Percentiles rank a stretch among this genome's conserved stretches.
phyloP scores from a whole-genome alignment of 192 early-diverging fungal genomes.

The Podila horticola region DNA sequence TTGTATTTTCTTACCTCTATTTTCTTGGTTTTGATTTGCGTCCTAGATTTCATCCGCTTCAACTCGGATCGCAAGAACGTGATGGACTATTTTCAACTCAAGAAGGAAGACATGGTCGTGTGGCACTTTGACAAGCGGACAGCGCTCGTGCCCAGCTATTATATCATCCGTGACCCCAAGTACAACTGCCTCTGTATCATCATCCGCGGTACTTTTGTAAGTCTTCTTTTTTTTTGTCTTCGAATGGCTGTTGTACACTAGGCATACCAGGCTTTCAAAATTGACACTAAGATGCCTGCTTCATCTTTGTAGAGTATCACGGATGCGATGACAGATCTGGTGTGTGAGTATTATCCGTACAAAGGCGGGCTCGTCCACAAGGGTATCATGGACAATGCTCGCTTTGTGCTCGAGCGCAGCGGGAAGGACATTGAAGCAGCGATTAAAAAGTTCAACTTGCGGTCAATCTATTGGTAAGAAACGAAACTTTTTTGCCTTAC shows the following conservation, averaged over 20 bases:
- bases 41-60: constrained; percentile 51
- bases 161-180: constrained; percentile 52
- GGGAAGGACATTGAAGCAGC: constrained; percentile 48
- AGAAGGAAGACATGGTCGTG: constrained; percentile 54
- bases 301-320: constrained; percentile 42
- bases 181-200: constrained; percentile 51
- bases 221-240: not conserved
- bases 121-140: constrained; percentile 55
- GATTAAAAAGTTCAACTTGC: constrained; percentile 46
- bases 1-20: too few species aligned
- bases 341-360: constrained; percentile 55
- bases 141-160: constrained; percentile 52
- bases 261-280: too few species aligned
- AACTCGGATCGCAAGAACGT: constrained; percentile 54
- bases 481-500: too few species aligned
- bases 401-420: constrained; percentile 47
- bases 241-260: too few species aligned
- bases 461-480: constrained; percentile 45
- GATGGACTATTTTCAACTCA: constrained; percentile 51
- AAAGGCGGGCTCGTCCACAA: constrained; percentile 55
- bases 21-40: not conserved
- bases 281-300: not conserved
- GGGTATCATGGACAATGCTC: constrained; percentile 54
- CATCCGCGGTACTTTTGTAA: constrained; percentile 57
- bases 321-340: constrained; percentile 54